Evolutionary conservation across 306 rosid genomes (phyloP).

Genomic region (Malus orientalis): DNA sequence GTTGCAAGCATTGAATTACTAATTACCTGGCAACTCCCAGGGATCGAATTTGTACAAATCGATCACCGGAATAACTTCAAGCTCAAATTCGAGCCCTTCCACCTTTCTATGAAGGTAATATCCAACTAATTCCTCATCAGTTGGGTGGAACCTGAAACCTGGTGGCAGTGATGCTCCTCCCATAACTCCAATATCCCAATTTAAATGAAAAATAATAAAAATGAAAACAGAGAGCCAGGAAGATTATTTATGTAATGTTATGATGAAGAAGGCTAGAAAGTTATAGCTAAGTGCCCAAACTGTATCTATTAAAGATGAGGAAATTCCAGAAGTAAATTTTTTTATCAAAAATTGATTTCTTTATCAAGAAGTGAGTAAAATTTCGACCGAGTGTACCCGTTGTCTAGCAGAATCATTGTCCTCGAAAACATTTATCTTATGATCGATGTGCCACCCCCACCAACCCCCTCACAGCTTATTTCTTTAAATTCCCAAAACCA

Average conservation of each 20-base stretch:
- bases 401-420: slow-evolving; percentile 67
- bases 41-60: slow-evolving; percentile 91
- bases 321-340: slow-evolving; percentile 82
- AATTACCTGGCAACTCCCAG: slow-evolving; percentile 88
- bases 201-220: not conserved
- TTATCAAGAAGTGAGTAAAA: slow-evolving; percentile 38
- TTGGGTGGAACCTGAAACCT: slow-evolving; percentile 85
- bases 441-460: slow-evolving; percentile 22
- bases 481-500: slow-evolving; percentile 6
- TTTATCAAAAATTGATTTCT: slow-evolving; percentile 44
- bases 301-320: slow-evolving; percentile 54
- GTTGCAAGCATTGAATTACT: not conserved
- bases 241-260: too few species aligned
- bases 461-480: slow-evolving; percentile 10
- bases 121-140: slow-evolving; percentile 77
- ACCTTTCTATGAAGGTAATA: slow-evolving; percentile 79
- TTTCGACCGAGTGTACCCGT: slow-evolving; percentile 38
- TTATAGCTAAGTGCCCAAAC: slow-evolving; percentile 35
- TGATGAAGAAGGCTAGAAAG: not conserved
- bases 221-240: not conserved
- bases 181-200: slow-evolving; percentile 14
- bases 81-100: slow-evolving; percentile 73
- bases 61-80: slow-evolving; percentile 79
- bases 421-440: slow-evolving; percentile 18
- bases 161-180: slow-evolving; percentile 66